These are phyloP conservation scores for Daldinia decipiens DNA, from an alignment of 495 filamentous ascomycete genomes.

Conservation along the genomic window DNA sequence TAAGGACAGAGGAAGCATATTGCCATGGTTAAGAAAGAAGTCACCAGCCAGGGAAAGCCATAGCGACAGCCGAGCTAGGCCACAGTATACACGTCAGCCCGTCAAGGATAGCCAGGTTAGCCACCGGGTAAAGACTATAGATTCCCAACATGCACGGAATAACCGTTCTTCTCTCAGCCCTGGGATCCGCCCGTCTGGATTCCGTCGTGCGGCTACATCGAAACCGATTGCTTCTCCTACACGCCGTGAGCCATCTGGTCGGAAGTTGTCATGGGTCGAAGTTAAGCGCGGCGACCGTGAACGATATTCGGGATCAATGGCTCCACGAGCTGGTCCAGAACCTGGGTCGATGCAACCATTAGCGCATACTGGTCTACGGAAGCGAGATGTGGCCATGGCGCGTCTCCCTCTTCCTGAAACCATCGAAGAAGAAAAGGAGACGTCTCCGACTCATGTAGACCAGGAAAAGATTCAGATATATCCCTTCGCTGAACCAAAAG, in stretches of 20 bases:
- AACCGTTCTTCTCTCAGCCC: conserved; percentile 1
- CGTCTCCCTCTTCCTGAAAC: conserved; percentile 41
- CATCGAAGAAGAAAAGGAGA: conserved; percentile 50
- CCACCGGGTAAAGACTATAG: conserved; percentile 10
- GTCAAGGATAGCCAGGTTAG: conserved; percentile 12
- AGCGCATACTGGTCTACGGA: conserved; percentile 31
- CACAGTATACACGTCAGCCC: conserved; percentile 13
- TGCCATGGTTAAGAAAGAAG: conserved; percentile 46
- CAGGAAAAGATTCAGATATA: conserved; percentile 13
- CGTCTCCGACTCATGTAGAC: conserved; percentile 13
- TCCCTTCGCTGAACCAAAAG: background rate
- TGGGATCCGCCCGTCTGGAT: background rate
- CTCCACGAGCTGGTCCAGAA: conserved; percentile 1
- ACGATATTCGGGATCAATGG: conserved; percentile 3
- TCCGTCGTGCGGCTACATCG: background rate
- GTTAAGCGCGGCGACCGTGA: conserved; percentile 19
- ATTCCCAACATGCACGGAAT: conserved; percentile 1
- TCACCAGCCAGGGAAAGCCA: conserved; percentile 15
- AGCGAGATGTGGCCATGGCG: conserved; percentile 31
- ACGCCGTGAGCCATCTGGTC: conserved; percentile 17
- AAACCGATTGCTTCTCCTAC: conserved; percentile 9
- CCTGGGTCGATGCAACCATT: conserved; percentile 12
- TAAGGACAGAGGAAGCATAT: conserved; percentile 30
- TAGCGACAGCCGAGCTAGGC: background rate
- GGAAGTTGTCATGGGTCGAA: conserved; percentile 1